Conservation (phyloP, 2,329 filamentous ascomycete genomes). For the Phyllosticta citriasiana region DNA sequence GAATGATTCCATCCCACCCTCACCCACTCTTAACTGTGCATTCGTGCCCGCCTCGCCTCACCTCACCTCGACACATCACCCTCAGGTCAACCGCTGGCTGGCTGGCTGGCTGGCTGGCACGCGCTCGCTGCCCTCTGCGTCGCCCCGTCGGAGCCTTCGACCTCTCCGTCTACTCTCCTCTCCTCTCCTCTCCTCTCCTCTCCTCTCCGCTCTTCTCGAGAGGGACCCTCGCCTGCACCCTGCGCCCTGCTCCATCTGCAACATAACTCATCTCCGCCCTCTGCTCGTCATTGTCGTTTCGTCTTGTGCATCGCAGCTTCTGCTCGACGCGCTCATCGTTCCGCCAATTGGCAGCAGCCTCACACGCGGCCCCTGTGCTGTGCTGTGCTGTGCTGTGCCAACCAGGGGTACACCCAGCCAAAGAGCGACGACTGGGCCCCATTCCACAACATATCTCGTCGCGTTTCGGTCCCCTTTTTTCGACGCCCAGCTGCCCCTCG, state of each 20-base stretch:
- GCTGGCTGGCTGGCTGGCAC: not conserved
- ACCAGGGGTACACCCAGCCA: not conserved
- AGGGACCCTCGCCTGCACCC: not conserved
- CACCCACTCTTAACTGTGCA: not conserved
- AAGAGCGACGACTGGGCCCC: not conserved
- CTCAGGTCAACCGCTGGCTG: not conserved
- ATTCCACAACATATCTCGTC: not conserved
- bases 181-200: not conserved
- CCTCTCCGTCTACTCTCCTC: not conserved
- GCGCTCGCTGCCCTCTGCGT: not conserved
- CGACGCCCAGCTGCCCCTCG: conserved; percentile 1
- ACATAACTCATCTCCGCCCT: not conserved
- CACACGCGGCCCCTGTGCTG: not conserved
- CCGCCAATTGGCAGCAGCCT: not conserved
- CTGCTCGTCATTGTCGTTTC: not conserved
- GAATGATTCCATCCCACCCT: not conserved
- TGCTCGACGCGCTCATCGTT: not conserved
- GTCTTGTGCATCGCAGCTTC: not conserved
- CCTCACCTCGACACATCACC: not conserved
- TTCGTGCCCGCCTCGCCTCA: not conserved
- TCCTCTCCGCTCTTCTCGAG: not conserved
- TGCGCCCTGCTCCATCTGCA: not conserved
- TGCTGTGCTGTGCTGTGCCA: not conserved
- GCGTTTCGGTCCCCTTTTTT: not conserved
- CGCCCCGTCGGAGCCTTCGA: not conserved